Conservation (phyloP, 108 stramenopile genomes). For the Ochromonas danica region DNA sequence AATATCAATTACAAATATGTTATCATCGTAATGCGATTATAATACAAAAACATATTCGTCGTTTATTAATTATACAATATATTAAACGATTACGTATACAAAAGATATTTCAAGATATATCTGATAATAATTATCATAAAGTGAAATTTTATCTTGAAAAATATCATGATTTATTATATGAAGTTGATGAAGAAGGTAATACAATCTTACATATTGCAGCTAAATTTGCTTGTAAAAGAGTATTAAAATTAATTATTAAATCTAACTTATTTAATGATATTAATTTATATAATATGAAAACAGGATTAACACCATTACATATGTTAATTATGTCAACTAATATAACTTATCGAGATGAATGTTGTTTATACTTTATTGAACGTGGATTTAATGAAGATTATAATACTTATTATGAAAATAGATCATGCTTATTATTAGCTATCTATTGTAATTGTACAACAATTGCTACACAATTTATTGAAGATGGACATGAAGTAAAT, state of each 20-base stretch:
- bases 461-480: background rate
- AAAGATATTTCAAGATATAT: background rate
- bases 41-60: background rate
- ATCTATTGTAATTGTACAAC: background rate
- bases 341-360: constrained; percentile 12
- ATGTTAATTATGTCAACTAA: background rate
- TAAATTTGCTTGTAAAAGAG: constrained; percentile 9
- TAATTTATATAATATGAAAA: too few species aligned
- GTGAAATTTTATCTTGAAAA: constrained; percentile 19
- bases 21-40: background rate
- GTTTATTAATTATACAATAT: background rate
- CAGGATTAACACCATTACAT: constrained; percentile 27
- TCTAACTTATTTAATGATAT: too few species aligned
- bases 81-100: background rate
- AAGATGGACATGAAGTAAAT: background rate
- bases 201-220: constrained; percentile 23
- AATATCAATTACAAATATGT: background rate
- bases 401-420: background rate
- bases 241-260: constrained; percentile 22
- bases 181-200: constrained; percentile 9
- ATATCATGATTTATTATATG: background rate
- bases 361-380: constrained; percentile 11
- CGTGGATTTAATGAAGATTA: constrained; percentile 33
- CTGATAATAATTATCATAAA: constrained; percentile 21
- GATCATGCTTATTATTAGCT: constrained; percentile 7